Evolutionary conservation across 208 protist species (phyloP), one percentile per base, ranked within the genome.

Genomic region (Crithidia bombi): DNA sequence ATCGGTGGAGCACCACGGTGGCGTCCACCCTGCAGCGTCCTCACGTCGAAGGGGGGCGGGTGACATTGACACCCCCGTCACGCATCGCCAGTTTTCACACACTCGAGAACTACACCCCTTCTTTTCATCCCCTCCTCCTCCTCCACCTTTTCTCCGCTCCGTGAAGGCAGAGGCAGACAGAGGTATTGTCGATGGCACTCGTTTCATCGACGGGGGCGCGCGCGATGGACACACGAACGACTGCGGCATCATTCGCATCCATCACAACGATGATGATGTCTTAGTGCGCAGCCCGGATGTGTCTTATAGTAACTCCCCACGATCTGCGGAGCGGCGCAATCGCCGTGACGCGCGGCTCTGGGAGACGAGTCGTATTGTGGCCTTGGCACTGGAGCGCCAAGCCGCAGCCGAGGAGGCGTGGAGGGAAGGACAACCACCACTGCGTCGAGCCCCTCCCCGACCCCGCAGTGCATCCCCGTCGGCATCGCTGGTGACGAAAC

Each of bases 251-350:
- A 65, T 55, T 46, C 12, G 2, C 2, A 65, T n/a, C n/a, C n/a
- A n/a, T n/a, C n/a, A 33, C 21, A 14, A 39, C 15, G 0, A 43
- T 47, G 56, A 46, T 32, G 46, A 66, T 3, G 35, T 21, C 7
- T 12, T 77, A 9, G 71, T 70, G 38, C 46, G 30, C 57, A 77
- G 64, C 49, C 64, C 71, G 1, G 12, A 62, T 30, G 10, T 47
- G 28, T 47, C 49, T 4, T 44, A 28, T 21, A 47, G 11, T 6
- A 23, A 46, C 26, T 61, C 55, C 0, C 56, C 63, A 9, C 12
- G 28, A 6, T 52, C 64, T 0, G 35, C n/a, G 41, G 26, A 59
- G 14, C 71, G 71, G 14, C 63, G 59, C 9, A 19, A 0, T n/a
- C 36, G 59, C 1, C 52, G 64, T 5, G 38, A 10, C 14, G 33